These are phyloP conservation scores for Aquilaria yunnanensis DNA, from an alignment of 345 rosid species.

Conservation along the genomic window DNA sequence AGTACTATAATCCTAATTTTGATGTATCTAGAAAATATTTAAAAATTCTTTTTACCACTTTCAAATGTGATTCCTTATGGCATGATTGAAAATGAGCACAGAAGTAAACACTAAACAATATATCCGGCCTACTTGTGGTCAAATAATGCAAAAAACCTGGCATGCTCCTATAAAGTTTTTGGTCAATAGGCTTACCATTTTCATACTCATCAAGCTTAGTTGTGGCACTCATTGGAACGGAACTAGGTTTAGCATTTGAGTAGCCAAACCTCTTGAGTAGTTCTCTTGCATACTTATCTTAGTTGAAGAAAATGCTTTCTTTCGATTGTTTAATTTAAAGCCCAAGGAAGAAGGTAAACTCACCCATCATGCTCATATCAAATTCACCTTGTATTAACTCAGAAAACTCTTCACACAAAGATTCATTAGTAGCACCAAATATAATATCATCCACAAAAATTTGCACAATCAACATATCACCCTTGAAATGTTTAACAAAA, in stretches of 20 bases:
- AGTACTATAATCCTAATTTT: no score
- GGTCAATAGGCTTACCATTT: background rate
- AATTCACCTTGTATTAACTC: background rate
- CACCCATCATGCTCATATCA: conserved; percentile 5
- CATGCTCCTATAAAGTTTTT: conserved; percentile 6
- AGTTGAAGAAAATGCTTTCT: background rate
- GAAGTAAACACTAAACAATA: background rate
- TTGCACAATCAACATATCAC: background rate
- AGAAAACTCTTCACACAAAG: background rate
- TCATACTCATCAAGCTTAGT: background rate
- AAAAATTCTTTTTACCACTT: no score
- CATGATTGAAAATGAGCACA: no score
- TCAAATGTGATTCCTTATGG: no score
- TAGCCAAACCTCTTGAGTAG: background rate
- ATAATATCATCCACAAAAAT: conserved; percentile 3
- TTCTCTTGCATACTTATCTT: background rate
- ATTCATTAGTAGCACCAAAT: background rate
- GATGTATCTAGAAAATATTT: no score
- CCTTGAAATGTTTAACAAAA: background rate
- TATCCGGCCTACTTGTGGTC: background rate
- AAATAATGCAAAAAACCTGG: background rate
- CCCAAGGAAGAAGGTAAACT: background rate
- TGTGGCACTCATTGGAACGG: background rate
- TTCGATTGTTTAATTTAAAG: background rate
- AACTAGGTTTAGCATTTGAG: no score